These are phyloP conservation scores for Cicer arietinum DNA, from an alignment of 306 rosid species.

Conservation along the genomic window DNA sequence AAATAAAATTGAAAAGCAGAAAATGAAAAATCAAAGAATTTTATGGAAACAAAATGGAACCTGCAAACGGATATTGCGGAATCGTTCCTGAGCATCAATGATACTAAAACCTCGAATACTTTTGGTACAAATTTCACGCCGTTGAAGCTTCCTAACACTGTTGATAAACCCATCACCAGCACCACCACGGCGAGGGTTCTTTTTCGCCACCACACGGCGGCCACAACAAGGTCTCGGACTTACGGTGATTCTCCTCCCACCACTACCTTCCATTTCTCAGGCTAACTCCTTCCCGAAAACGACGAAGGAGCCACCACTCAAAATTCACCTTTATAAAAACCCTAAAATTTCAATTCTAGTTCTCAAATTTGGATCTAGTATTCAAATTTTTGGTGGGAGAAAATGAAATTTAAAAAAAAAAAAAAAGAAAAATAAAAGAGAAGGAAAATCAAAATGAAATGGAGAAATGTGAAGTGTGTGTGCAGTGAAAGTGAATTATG, in stretches of 20 bases:
- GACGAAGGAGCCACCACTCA: slow-evolving; percentile 31
- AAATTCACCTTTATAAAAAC: neutral
- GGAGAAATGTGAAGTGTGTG: neutral
- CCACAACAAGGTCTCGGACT: slow-evolving; percentile 67
- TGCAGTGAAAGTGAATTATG: neutral
- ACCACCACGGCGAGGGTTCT: slow-evolving; percentile 57
- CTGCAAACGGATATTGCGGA: slow-evolving; percentile 62
- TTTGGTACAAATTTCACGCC: slow-evolving; percentile 66
- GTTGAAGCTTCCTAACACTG: slow-evolving; percentile 68
- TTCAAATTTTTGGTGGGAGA: slow-evolving; percentile 36
- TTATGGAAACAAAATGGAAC: neutral
- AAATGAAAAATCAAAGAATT: neutral
- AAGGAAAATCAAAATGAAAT: neutral
- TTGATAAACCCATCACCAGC: slow-evolving; percentile 62
- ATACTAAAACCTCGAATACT: slow-evolving; percentile 66
- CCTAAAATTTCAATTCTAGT: neutral
- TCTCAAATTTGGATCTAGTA: slow-evolving; percentile 27
- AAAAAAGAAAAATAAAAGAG: neutral
- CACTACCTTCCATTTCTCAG: slow-evolving; percentile 57
- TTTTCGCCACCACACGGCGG: slow-evolving; percentile 58
- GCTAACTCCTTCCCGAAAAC: slow-evolving; percentile 24
- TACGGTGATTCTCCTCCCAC: slow-evolving; percentile 62
- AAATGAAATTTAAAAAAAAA: neutral
- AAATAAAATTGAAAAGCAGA: neutral
- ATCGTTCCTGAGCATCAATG: slow-evolving; percentile 67